A percentile compares a stretch with the other conserved stretches of the same genome.
These are phyloP conservation scores for Termitomyces sp. DNA, from an alignment of 1,284 basidiomycete species.

Conservation along the genomic window DNA sequence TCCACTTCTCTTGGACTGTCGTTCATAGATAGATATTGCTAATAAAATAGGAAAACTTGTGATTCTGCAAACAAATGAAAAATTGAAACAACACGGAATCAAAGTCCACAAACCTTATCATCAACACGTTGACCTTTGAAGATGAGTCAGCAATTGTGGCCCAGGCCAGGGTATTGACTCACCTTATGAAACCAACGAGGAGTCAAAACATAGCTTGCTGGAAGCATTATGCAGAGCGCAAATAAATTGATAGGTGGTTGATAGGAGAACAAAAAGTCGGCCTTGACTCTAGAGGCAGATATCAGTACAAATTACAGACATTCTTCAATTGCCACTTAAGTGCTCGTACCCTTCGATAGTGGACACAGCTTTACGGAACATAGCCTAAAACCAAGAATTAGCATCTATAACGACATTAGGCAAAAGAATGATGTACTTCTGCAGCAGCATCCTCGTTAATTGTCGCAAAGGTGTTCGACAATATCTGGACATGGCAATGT, in stretches of 20 bases:
- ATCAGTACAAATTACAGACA: background rate
- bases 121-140: constrained; percentile 76
- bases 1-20: constrained; percentile 64
- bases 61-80: constrained; percentile 39
- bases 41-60: constrained; percentile 87
- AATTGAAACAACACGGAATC: constrained; percentile 3
- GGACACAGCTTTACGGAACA: constrained; percentile 88
- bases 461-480: constrained; percentile 89
- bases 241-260: constrained; percentile 87
- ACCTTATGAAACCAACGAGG: constrained; percentile 87
- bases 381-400: constrained; percentile 47
- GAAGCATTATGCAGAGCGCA: constrained; percentile 79
- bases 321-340: background rate
- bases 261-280: constrained; percentile 89
- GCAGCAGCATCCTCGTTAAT: constrained; percentile 90
- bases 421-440: constrained; percentile 48
- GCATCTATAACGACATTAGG: constrained; percentile 1
- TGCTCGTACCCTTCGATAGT: constrained; percentile 77
- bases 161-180: constrained; percentile 1
- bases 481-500: constrained; percentile 51
- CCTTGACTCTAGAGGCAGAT: constrained; percentile 56
- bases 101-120: constrained; percentile 52
- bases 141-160: background rate
- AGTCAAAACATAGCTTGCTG: constrained; percentile 71
- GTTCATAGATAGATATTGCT: constrained; percentile 77